phyloP scores from a whole-genome alignment of 352 stramenopile species.

The Aphanomyces astaci region DNA sequence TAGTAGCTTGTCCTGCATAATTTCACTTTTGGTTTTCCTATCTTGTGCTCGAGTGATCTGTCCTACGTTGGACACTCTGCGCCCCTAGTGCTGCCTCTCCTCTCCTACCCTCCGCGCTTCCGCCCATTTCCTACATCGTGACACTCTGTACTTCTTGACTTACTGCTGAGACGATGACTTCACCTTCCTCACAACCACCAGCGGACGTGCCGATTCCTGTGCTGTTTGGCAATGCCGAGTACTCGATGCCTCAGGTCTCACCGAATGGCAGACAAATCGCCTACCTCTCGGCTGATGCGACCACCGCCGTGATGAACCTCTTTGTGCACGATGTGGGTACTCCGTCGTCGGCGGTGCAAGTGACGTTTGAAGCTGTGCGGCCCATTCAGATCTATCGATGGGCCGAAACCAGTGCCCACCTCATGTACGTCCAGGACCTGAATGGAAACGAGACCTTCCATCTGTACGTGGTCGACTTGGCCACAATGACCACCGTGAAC shows the following conservation, averaged over 20 bases:
- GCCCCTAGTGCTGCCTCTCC: no score
- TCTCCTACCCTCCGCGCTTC: no score
- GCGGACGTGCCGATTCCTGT: slow-evolving; percentile 37
- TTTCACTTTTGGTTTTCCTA: no score
- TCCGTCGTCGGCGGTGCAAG: slow-evolving; percentile 24
- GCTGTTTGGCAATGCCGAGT: slow-evolving; percentile 43
- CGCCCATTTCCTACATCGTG: no score
- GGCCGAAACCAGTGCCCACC: slow-evolving; percentile 27
- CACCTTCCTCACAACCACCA: no score
- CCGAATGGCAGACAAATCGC: slow-evolving; percentile 42
- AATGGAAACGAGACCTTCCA: slow-evolving; percentile 43
- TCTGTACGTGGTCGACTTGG: slow-evolving; percentile 36
- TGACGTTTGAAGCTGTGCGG: slow-evolving; percentile 35
- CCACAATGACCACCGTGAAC: slow-evolving; percentile 28
- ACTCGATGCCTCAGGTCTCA: slow-evolving; percentile 37
- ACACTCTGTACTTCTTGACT: no score
- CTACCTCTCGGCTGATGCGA: slow-evolving; percentile 33
- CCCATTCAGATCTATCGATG: slow-evolving; percentile 37
- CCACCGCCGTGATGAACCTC: slow-evolving; percentile 42
- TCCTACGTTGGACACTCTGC: no score
- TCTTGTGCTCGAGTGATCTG: no score
- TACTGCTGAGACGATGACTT: no score
- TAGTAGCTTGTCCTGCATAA: no score
- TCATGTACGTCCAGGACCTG: slow-evolving; percentile 41
- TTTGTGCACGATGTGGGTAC: slow-evolving; percentile 32